Evolutionary conservation across 768 basidiomycete genomes (phyloP), one percentile per base, ranked within the genome.

Genomic region (Rhizopogon roseolus): DNA sequence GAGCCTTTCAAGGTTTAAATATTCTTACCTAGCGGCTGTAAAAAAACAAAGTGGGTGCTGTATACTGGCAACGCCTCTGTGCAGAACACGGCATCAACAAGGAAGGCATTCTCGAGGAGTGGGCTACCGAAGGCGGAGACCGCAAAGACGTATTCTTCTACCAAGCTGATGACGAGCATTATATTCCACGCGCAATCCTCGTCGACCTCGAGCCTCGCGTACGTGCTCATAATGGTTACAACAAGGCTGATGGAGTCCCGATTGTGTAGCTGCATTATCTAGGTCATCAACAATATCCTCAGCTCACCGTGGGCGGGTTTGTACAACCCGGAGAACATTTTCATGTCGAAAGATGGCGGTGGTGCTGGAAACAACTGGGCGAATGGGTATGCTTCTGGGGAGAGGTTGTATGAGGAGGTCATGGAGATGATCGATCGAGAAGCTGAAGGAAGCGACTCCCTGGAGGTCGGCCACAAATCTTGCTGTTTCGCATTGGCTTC

Each of bases 321-420:
- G 34, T 99, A 98, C 71, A 99, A 99, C 66, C 95, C 95, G 0
- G 97, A 98, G 66, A 99, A 99, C 64, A 96, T 98, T 38, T 98
- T 91, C 64, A 77, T 95, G 22, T 93, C 91, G 2, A 91, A 95
- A 71, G 94, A 96, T 64, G 97, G 97, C 5, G 95, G 97, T n/a
- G 97, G 97, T 34, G 97, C 97, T 11, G 97, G 97, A 16, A 99
- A 99, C 64, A 98, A 98, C 66, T 98, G 96, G 93, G 96, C 96
- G 0, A 92, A 94, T 61, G 96, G 96, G 13, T 95, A 95, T 65
- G 79, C 86, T 7, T 81, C 88, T 5, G 97, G 95, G 51, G 96
- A 98, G 71, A 77, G 80, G 56, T 80, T 93, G 57, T 97, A 96
- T 66, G 95, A 98, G 63, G 96, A 98, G 60, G 82, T 98, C 54